Evolutionary conservation across 768 basidiomycete species (phyloP).

Genomic region (Suillus fuscotomentosus): DNA sequence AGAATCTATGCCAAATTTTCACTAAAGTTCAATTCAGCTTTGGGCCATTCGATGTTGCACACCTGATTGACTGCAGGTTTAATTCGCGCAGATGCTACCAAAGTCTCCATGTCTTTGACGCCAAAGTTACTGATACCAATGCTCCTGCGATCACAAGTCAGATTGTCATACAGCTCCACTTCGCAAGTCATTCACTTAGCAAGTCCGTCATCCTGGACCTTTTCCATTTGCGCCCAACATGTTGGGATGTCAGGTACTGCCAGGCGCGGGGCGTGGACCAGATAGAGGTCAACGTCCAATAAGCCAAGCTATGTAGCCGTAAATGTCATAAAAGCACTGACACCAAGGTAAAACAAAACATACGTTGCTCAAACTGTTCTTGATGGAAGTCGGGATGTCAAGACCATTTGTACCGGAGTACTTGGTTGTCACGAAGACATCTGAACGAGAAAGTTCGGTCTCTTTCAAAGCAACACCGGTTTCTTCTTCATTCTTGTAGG

Average conservation of each 20-base stretch:
- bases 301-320: not conserved
- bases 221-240: conserved; percentile 64
- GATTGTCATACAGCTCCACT: not conserved
- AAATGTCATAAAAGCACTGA: conserved; percentile 29
- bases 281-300: conserved; percentile 63
- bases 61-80: conserved; percentile 72
- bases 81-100: conserved; percentile 57
- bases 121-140: conserved; percentile 74
- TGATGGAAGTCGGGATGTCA: conserved; percentile 53
- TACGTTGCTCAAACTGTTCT: conserved; percentile 56
- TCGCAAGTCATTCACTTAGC: conserved; percentile 42
- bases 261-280: conserved; percentile 60
- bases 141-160: conserved; percentile 40
- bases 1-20: conserved; percentile 45
- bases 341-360: not conserved
- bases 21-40: not conserved
- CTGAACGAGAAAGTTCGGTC: conserved; percentile 51
- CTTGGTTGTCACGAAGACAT: conserved; percentile 67
- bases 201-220: conserved; percentile 51
- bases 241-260: conserved; percentile 58
- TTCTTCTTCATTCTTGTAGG: conserved; percentile 58
- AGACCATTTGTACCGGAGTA: conserved; percentile 51
- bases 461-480: conserved; percentile 38
- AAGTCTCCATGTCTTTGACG: conserved; percentile 48
- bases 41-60: not conserved